A percentile compares a stretch with the other conserved stretches of the same genome.
Evolutionary conservation across 345 rosid genomes (phyloP).

Genomic region (Rhizophora apiculata): DNA sequence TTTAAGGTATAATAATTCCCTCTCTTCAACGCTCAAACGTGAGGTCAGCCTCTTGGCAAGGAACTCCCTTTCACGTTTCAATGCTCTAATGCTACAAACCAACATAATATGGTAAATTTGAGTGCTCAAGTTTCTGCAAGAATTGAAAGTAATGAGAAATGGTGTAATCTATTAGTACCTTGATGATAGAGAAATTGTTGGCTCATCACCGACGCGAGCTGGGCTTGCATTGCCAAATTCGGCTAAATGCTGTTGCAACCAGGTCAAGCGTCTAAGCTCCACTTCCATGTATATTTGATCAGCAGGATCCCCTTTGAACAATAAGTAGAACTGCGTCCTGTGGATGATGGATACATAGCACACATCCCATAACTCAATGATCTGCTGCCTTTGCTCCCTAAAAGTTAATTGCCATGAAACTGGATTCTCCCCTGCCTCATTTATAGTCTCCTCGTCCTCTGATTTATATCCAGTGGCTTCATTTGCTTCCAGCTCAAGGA

Average conservation of each 20-base stretch:
- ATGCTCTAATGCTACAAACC: constrained; percentile 60
- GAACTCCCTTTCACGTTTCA: constrained; percentile 90
- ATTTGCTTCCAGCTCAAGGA: constrained; percentile 95
- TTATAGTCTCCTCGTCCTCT: constrained; percentile 51
- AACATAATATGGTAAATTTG: background rate
- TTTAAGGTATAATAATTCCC: constrained; percentile 73
- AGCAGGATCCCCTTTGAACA: constrained; percentile 91
- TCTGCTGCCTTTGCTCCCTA: constrained; percentile 84
- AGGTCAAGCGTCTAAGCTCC: constrained; percentile 89
- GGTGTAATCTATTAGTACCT: constrained; percentile 36
- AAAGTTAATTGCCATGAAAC: constrained; percentile 81
- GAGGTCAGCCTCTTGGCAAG: constrained; percentile 79
- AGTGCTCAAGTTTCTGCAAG: background rate
- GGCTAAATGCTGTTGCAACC: constrained; percentile 92
- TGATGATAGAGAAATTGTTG: constrained; percentile 69
- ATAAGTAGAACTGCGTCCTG: constrained; percentile 87
- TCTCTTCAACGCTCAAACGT: constrained; percentile 69
- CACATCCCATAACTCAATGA: constrained; percentile 89
- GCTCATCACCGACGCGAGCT: constrained; percentile 62
- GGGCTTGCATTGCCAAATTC: constrained; percentile 92
- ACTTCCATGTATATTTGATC: constrained; percentile 99
- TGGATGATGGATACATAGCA: constrained; percentile 88
- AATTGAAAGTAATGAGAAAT: background rate
- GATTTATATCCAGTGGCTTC: constrained; percentile 78
- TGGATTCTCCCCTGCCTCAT: constrained; percentile 55